Evolutionary conservation across 2,329 filamentous ascomycete species (phyloP).

Genomic region (Colletotrichum liriopes): DNA sequence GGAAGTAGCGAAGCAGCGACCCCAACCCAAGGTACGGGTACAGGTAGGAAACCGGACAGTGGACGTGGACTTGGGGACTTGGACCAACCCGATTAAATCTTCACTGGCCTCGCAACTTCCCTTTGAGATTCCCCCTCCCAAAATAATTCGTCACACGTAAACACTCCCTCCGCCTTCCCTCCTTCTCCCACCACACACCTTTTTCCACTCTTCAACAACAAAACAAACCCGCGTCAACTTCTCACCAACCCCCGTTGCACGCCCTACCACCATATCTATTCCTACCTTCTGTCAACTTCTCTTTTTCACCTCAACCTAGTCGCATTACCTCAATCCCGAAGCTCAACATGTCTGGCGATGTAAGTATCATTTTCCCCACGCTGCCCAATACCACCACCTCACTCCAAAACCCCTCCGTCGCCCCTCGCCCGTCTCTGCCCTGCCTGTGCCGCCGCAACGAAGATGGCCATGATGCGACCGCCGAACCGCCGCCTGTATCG

Average conservation of each 20-base stretch:
- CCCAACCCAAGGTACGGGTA: conserved; percentile 24
- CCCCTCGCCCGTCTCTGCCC: conserved; percentile 36
- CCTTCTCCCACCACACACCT: conserved; percentile 41
- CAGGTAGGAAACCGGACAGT: conserved; percentile 24
- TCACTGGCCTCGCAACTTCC: conserved; percentile 42
- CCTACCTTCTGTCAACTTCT: conserved; percentile 26
- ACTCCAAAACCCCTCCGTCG: conserved; percentile 39
- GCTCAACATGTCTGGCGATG: conserved; percentile 44
- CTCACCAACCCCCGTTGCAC: conserved; percentile 34
- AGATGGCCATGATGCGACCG: conserved; percentile 17
- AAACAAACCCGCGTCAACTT: conserved; percentile 42
- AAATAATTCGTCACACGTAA: conserved; percentile 44
- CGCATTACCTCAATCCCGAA: conserved; percentile 30
- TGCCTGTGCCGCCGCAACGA: conserved; percentile 26
- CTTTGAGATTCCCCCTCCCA: conserved; percentile 38
- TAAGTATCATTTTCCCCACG: conserved; percentile 42
- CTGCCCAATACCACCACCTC: conserved; percentile 38
- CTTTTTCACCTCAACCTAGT: conserved; percentile 30
- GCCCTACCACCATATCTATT: conserved; percentile 28
- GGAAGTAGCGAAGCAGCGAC: conserved; percentile 17
- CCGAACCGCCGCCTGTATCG: conserved; percentile 4
- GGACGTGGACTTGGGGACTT: conserved; percentile 20
- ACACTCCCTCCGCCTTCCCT: conserved; percentile 40
- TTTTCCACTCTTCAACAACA: conserved; percentile 38
- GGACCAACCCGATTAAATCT: conserved; percentile 43